phyloP scores from a whole-genome alignment of 2,329 filamentous ascomycete genomes.

The Phaeomoniella chlamydospora region DNA sequence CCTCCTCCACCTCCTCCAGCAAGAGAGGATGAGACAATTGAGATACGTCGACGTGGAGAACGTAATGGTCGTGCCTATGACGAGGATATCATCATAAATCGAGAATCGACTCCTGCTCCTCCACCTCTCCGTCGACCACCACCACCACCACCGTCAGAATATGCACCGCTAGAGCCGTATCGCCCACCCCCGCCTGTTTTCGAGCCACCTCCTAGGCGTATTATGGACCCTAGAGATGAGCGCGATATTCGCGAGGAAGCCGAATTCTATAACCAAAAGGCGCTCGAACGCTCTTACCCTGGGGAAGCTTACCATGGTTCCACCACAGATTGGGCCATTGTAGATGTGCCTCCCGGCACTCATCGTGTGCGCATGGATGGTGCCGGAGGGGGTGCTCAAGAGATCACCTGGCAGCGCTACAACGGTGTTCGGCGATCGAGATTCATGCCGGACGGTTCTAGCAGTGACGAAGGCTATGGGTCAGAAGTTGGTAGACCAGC shows the following conservation, averaged over 20 bases:
- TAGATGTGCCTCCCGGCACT: conserved; percentile 74
- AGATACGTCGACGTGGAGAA: conserved; percentile 33
- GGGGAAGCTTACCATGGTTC: conserved; percentile 63
- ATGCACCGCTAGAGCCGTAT: conserved; percentile 33
- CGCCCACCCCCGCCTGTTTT: conserved; percentile 16
- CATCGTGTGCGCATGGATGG: conserved; percentile 74
- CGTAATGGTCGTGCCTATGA: conserved; percentile 38
- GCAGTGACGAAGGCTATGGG: conserved; percentile 33
- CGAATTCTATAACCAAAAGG: conserved; percentile 52
- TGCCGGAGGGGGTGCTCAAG: conserved; percentile 56
- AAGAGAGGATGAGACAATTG: conserved; percentile 36
- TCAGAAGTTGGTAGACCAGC: conserved; percentile 35
- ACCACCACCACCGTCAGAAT: conserved; percentile 23
- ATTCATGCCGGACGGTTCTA: conserved; percentile 52
- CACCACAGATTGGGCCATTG: conserved; percentile 64
- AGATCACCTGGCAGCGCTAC: conserved; percentile 66
- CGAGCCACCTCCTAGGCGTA: conserved; percentile 19
- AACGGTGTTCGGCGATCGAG: conserved; percentile 62
- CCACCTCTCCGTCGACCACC: conserved; percentile 18
- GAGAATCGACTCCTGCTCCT: conserved; percentile 26
- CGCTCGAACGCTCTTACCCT: conserved; percentile 51
- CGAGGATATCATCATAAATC: conserved; percentile 49
- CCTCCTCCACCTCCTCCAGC: conserved; percentile 16
- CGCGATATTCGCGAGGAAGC: conserved; percentile 38
- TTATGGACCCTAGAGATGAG: conserved; percentile 15